A percentile compares a stretch with the other conserved stretches of the same genome.
phyloP scores from a whole-genome alignment of 805 yeast genomes.

The Saturnispora diversa region DNA sequence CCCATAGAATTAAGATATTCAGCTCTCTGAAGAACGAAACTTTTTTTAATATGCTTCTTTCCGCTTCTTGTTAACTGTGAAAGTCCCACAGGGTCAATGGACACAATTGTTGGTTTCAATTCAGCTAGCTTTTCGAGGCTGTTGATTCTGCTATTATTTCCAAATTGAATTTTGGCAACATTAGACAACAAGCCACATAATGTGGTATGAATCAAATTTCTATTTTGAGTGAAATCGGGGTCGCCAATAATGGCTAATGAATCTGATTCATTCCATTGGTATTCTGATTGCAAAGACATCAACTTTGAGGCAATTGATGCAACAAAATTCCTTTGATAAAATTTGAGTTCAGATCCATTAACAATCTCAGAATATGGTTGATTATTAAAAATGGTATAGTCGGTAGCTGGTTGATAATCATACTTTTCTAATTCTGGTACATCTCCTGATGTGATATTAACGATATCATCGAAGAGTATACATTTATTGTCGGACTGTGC shows the following conservation, averaged over 20 bases:
- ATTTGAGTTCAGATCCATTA: slow-evolving; percentile 20
- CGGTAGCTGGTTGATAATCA: slow-evolving; percentile 20
- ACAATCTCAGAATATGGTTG: slow-evolving; percentile 24
- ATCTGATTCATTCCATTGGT: slow-evolving; percentile 25
- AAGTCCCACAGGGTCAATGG: slow-evolving; percentile 20
- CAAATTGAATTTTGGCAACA: slow-evolving; percentile 23
- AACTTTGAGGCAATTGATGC: slow-evolving; percentile 30
- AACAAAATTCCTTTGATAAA: slow-evolving; percentile 30
- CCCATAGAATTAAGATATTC: slow-evolving; percentile 42
- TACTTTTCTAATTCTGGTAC: neutral
- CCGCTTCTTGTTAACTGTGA: slow-evolving; percentile 9
- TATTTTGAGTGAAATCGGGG: slow-evolving; percentile 12
- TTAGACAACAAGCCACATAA: slow-evolving; percentile 34
- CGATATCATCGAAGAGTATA: slow-evolving; percentile 4
- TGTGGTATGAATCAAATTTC: slow-evolving; percentile 30
- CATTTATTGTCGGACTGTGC: slow-evolving; percentile 7
- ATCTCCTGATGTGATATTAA: neutral
- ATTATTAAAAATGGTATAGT: slow-evolving; percentile 20
- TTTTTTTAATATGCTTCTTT: slow-evolving; percentile 19
- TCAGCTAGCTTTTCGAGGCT: slow-evolving; percentile 13
- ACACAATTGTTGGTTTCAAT: slow-evolving; percentile 29
- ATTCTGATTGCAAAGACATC: slow-evolving; percentile 26
- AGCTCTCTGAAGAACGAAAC: slow-evolving; percentile 29
- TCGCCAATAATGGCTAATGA: slow-evolving; percentile 18
- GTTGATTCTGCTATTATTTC: slow-evolving; percentile 9